Percentiles rank a stretch among this genome's conserved stretches.
These are phyloP conservation scores for Pseudocercospora macadamiae DNA, from an alignment of 2,329 filamentous ascomycete genomes.

Conservation along the genomic window DNA sequence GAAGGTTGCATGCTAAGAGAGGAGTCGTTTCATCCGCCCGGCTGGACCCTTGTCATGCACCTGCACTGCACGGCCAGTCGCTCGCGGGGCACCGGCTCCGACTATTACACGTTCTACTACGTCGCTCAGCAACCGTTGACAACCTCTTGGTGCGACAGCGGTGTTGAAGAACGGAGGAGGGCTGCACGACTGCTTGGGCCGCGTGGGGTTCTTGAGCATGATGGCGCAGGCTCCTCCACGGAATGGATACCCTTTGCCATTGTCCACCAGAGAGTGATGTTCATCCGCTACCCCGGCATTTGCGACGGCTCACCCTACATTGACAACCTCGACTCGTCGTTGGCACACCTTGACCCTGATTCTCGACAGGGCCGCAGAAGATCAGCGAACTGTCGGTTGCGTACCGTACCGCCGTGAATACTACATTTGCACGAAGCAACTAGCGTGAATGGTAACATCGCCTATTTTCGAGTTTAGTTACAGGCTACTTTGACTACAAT, in stretches of 20 bases:
- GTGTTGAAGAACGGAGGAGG: constrained; percentile 3
- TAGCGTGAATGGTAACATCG: background rate
- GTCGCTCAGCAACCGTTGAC: background rate
- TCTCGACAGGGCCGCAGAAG: background rate
- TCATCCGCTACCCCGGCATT: background rate
- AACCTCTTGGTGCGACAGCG: constrained; percentile 10
- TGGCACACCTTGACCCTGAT: background rate
- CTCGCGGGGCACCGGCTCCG: background rate
- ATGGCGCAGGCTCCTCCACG: constrained; percentile 4
- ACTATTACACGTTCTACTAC: background rate
- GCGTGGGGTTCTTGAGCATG: constrained; percentile 3
- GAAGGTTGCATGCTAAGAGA: too few species aligned
- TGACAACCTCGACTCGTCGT: background rate
- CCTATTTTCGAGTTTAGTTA: constrained; percentile 1
- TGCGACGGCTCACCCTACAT: background rate
- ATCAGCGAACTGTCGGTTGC: background rate
- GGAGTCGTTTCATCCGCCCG: background rate
- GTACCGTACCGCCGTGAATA: background rate
- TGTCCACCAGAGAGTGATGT: background rate
- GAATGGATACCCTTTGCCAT: background rate
- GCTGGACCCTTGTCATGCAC: background rate
- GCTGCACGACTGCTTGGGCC: constrained; percentile 12
- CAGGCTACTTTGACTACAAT: constrained; percentile 7
- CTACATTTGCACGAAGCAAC: background rate
- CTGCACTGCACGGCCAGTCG: background rate